phyloP scores from a whole-genome alignment of 129 eudicot species.

The Pseudognaphalium luteoalbum region DNA sequence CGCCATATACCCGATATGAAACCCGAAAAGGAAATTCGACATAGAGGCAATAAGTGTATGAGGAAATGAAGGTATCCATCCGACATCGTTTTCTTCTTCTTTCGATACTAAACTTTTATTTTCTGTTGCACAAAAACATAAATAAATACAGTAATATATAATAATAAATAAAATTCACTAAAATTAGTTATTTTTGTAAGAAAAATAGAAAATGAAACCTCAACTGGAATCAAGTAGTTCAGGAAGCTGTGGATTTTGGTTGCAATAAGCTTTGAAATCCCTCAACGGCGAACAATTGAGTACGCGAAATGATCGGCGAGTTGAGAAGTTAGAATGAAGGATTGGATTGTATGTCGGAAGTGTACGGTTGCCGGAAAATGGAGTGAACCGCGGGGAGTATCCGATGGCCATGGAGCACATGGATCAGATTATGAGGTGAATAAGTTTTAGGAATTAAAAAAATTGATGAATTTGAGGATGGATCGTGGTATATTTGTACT shows the following conservation, averaged over 20 bases:
- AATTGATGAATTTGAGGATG: too few species aligned
- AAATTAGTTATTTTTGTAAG: too few species aligned
- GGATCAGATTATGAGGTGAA: conserved; percentile 12
- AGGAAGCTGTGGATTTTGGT: conserved; percentile 36
- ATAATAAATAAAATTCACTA: background rate
- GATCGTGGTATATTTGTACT: too few species aligned
- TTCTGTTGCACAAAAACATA: conserved; percentile 34
- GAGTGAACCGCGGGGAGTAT: conserved; percentile 8
- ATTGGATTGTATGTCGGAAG: conserved; percentile 17
- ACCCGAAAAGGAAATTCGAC: conserved; percentile 91
- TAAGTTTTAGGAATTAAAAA: too few species aligned
- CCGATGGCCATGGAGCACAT: conserved; percentile 29
- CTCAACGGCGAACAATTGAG: conserved; percentile 7
- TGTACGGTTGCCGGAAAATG: conserved; percentile 20
- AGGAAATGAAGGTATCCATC: conserved; percentile 85
- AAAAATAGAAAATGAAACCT: conserved; percentile 27
- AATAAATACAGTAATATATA: background rate
- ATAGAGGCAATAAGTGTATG: conserved; percentile 70
- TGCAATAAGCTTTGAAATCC: conserved; percentile 31
- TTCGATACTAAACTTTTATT: conserved; percentile 26
- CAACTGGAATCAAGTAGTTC: conserved; percentile 27
- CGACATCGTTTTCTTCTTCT: conserved; percentile 43
- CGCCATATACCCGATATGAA: conserved; percentile 64
- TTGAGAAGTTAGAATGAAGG: conserved; percentile 5
- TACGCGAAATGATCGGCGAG: conserved; percentile 19